phyloP scores from a whole-genome alignment of 371 early-diverging fungal genomes.

The Vairimorpha apis region DNA sequence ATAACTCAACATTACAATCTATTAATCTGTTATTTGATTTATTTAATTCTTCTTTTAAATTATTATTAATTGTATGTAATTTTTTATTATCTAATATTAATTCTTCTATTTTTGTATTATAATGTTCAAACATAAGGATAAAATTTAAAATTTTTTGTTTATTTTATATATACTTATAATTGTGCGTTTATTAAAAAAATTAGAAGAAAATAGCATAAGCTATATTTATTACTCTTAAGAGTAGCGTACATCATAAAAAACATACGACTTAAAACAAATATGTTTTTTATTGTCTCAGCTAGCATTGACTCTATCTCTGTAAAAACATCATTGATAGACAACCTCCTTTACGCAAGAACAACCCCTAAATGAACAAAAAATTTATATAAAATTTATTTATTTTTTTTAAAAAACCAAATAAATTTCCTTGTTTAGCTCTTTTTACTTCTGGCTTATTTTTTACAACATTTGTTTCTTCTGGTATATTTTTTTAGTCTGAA shows the following conservation, averaged over 20 bases:
- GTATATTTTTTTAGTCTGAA: neutral
- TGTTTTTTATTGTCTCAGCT: neutral
- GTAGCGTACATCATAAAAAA: constrained; percentile 9
- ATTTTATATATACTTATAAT: neutral
- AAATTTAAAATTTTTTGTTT: neutral
- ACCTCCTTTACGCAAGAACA: constrained; percentile 13
- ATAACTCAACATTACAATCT: no score
- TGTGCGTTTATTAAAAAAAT: neutral
- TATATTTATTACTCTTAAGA: neutral
- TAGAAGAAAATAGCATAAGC: constrained; percentile 22
- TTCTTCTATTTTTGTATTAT: neutral
- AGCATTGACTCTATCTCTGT: constrained; percentile 27
- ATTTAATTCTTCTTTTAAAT: neutral
- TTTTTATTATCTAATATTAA: constrained; percentile 1
- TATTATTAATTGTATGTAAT: neutral
- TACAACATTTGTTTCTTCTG: neutral
- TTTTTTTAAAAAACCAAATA: constrained; percentile 9
- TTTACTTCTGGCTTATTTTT: neutral
- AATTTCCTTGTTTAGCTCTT: constrained; percentile 4
- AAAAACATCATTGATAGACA: constrained; percentile 15
- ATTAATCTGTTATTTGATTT: neutral
- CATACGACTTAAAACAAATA: neutral
- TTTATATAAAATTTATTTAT: constrained; percentile 24
- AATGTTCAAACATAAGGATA: neutral
- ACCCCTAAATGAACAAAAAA: constrained; percentile 3